Evolutionary conservation across 495 filamentous ascomycete genomes (phyloP), one percentile per base, ranked within the genome.

Genomic region (Penicillium roqueforti): DNA sequence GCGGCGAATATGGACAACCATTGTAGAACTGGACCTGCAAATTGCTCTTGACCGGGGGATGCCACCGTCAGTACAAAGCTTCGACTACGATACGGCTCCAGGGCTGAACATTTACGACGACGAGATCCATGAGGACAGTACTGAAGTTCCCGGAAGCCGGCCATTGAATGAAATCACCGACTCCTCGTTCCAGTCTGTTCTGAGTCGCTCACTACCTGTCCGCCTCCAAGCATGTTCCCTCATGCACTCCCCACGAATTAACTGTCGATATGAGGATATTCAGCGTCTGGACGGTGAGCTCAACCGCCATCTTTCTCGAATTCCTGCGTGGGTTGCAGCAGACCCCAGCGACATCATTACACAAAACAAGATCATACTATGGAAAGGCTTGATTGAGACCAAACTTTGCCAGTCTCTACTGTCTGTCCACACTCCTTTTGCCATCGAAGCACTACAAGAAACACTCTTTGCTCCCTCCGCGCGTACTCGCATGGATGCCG

Each of bases 1-100:
- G n/a, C 69, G 85, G 40, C 74, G 86, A 19, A 70, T 89, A 11
- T 88, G 85, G 85, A 79, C 76, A n/a, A 84, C 82, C 1, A 80
- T 86, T 14, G 52, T 87, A 29, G 84, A 87, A 63, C 68, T 86
- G 6, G 72, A 77, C 22, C 59, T 86, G n/a, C 80, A 84, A 51
- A 76, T 84, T 5, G 76, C 82, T 40, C 52, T 87, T 23, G 80
- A 83, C 42, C 73, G 80, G 1, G 84, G 83, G 1, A 81, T 82
- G 56, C 77, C 81, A 1, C 80, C 83, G 10, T 69, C 82, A 10
- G 47, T 87, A 9, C 72, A 80, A 4, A 55, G 68, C 4, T 67
- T 71, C 1, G 83, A 87, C 58, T 86, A 79, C 51, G 83, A 86
- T 51, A 81, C 80, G 3, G 68, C 72, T 6, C 72, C 76, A 6